Conservation (phyloP, 2,329 filamentous ascomycete species). For the Monosporascus sp. region DNA sequence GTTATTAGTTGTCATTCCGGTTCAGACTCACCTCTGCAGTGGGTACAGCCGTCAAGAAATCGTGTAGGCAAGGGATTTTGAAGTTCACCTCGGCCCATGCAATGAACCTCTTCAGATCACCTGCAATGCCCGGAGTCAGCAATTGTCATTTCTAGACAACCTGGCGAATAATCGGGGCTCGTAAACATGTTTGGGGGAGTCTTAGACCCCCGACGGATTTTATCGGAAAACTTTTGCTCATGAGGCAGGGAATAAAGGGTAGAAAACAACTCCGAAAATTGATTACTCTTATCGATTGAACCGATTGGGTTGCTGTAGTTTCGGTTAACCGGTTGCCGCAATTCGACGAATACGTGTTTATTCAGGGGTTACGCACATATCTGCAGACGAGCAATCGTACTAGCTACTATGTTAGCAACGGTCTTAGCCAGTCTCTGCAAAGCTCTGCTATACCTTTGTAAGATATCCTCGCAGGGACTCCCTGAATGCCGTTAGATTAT, state of each 20-base stretch:
- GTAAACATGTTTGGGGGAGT: no score
- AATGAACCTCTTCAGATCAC: slow-evolving; percentile 67
- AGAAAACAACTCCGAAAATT: no score
- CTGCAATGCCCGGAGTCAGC: neutral
- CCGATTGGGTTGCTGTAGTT: slow-evolving; percentile 59
- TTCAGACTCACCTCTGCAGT: slow-evolving; percentile 44
- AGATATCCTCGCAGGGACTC: slow-evolving; percentile 42
- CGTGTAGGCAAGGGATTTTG: slow-evolving; percentile 57
- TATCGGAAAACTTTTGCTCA: no score
- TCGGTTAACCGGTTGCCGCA: slow-evolving; percentile 11
- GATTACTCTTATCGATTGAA: slow-evolving; percentile 49
- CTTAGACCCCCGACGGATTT: no score
- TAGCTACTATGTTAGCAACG: slow-evolving; percentile 1
- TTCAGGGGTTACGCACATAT: neutral
- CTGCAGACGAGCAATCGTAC: slow-evolving; percentile 9
- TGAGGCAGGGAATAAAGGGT: neutral
- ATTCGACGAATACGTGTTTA: neutral
- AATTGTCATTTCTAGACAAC: neutral
- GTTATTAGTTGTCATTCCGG: neutral
- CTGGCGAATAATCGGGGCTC: no score
- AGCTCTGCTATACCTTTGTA: slow-evolving; percentile 16
- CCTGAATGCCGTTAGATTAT: slow-evolving; percentile 28
- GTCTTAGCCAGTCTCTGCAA: neutral
- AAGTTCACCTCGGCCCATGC: slow-evolving; percentile 57
- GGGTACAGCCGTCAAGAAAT: slow-evolving; percentile 60